Base-by-base conservation (phyloP, 1,139 yeast species). In the Kurtzmaniella quercitrusa region DNA sequence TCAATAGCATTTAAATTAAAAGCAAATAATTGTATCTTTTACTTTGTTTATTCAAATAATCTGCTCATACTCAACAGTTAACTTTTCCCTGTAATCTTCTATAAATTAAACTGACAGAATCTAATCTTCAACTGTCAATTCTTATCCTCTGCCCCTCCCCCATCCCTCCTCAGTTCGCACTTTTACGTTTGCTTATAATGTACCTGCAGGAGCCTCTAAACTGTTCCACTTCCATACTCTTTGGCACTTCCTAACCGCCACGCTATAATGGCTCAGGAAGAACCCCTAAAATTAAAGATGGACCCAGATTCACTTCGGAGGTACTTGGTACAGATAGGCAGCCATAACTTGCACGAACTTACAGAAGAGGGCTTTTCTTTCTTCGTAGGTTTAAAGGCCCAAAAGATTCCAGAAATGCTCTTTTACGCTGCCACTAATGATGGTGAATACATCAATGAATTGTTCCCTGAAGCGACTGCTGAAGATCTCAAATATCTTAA, bases 351-450 rank as follows among this genome's bases (percentile, higher is more conserved):
- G 30, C n/a, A 26, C 12, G 30, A 26, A 5, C 9, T 3, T 26
- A 3, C 30, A 5, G 30, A 6, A 11, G n/a, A 26, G 9, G 30
- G 4, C 30, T 5, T 26, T 14, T 14, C 5, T 5, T 9, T 26
- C 30, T 26, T 26, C 30, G 12, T 6, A 11, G 30, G 30, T 5
- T 14, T 26, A 12, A 5, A 26, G 30, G n/a, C 9, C 30, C 30
- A 26, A 14, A 26, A 30, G 34, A 30, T 30, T 14, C 34, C 4
- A 19, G 37, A 34, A 19, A 19, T 14, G 23, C 56, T 71, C 28
- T 71, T 60, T 50, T 66, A 59, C 44, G 57, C 68, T 3, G 57
- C 60, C 2, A 55, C 71, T 15, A 53, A 58, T 33, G 61, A 65
- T 11, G 76, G 75, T 1, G 42, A 54, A 39, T 56, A 50, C 46